Conservation (phyloP, 306 rosid genomes). For the Lotus japonicus region DNA sequence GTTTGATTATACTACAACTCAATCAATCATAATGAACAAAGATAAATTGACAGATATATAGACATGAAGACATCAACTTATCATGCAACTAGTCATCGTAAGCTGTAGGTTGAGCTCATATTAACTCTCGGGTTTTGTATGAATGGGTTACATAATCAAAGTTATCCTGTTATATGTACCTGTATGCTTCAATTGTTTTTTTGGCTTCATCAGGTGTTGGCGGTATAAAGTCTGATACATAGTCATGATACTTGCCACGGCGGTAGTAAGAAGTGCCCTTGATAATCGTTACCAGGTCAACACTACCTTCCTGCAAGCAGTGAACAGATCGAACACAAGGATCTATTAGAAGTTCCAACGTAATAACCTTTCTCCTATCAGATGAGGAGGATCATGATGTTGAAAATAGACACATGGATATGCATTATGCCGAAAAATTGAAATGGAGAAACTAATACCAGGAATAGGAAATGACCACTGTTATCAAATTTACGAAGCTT, state of each 20-base stretch:
- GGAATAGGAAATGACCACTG: constrained; percentile 73
- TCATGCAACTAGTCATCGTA: background rate
- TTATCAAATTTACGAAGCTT: constrained; percentile 53
- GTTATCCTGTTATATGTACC: constrained; percentile 28
- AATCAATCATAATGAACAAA: background rate
- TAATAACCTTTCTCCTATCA: constrained; percentile 2
- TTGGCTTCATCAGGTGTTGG: constrained; percentile 51
- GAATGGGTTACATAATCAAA: constrained; percentile 2
- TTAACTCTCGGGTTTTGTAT: background rate
- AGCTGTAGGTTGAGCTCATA: background rate
- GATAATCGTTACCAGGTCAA: constrained; percentile 65
- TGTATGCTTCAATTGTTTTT: constrained; percentile 29
- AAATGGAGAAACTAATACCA: constrained; percentile 47
- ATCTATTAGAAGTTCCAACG: constrained; percentile 2
- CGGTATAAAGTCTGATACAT: constrained; percentile 59
- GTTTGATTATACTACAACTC: background rate
- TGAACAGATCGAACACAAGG: background rate
- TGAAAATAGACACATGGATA: background rate
- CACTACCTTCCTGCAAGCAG: constrained; percentile 55
- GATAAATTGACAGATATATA: background rate
- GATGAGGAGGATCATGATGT: background rate
- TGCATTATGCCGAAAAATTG: background rate
- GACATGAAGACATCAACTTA: background rate
- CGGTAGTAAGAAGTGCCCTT: constrained; percentile 68
- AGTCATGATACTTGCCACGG: constrained; percentile 55